Base-by-base conservation (phyloP, 129 eudicot genomes). In the Artemisia tridentata region DNA sequence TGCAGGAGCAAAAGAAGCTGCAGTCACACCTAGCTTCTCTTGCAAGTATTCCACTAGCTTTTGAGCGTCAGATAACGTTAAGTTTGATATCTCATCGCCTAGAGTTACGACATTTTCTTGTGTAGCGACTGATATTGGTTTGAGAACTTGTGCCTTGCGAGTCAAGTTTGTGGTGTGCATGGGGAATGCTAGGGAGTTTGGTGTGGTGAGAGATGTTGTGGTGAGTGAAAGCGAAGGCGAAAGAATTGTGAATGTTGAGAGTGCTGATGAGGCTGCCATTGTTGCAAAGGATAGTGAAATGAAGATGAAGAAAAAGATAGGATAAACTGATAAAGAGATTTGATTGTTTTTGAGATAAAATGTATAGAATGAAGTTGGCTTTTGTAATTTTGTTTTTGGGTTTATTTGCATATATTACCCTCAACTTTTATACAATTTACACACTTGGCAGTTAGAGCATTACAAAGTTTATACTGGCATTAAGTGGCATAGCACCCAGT, bases 21-120 rank as follows among this genome's bases (percentile, higher is more conserved):
- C 88, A 46, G 88, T 79, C 51, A 92, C 89, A 20, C 96, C 96
- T 8, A 92, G 89, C 79, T 78, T 92, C 45, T 92, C 98, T 46
- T 88, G 91, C 19, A 92, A 91, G 73, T 86, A 92, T 63, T 92
- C 96, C 6, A 86, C 91, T 60, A 92, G 91, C 18, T 80, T 77
- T 20, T 89, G 90, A 2, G 97, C 97, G 56, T 91, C 93, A 31
- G 84, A 81, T 11, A 92, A 83, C 46, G 96, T 86, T 31, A 92
- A 78, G 74, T 74, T 63, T 19, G 98, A 83, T 80, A 92, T 89
- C 50, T 80, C 78, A 31, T 85, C 84, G 2, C 95, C 98, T 29
- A 92, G 89, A 7, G 76, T 57, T 0, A 68, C 75, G 31, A 92
- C 93, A 27, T 81, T 86, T 53, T 89, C 96, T 4, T 91, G 53